These are phyloP conservation scores for Arachnomyces sp. DNA, from an alignment of 2,329 filamentous ascomycete species.

Conservation along the genomic window DNA sequence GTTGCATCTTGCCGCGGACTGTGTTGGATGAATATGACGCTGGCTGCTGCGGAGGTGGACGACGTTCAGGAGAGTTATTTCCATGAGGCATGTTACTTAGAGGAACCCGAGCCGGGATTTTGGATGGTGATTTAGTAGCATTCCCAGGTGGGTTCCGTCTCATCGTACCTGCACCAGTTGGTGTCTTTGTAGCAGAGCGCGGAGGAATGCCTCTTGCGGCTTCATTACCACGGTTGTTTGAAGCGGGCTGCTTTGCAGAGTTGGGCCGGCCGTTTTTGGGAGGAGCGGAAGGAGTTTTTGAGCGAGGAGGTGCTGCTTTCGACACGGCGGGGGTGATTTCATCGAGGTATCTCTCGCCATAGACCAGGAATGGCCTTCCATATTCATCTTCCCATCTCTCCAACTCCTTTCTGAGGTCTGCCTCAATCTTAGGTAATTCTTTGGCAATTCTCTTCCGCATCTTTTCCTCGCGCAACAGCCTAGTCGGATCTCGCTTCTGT, in stretches of 20 bases:
- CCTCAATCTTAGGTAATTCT: constrained; percentile 84
- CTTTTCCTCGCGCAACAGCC: constrained; percentile 91
- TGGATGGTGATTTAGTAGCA: constrained; percentile 37
- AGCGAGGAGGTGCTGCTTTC: constrained; percentile 55
- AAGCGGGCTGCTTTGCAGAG: constrained; percentile 18
- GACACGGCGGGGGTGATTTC: constrained; percentile 60
- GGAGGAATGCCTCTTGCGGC: constrained; percentile 34
- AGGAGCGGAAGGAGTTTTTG: constrained; percentile 38
- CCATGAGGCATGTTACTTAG: constrained; percentile 41
- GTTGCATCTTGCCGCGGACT: constrained; percentile 43
- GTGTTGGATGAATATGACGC: constrained; percentile 34
- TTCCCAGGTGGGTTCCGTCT: constrained; percentile 26
- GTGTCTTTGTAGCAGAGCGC: constrained; percentile 41
- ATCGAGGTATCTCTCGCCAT: constrained; percentile 85
- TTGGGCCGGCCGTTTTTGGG: constrained; percentile 22
- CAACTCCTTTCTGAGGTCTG: constrained; percentile 73
- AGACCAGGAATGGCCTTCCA: constrained; percentile 84
- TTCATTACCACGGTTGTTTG: constrained; percentile 26
- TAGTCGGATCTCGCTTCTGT: constrained; percentile 88
- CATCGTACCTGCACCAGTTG: constrained; percentile 33
- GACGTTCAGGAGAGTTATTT: constrained; percentile 75
- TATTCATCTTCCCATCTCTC: constrained; percentile 91
- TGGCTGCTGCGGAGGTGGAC: constrained; percentile 38
- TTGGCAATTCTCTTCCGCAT: constrained; percentile 97
- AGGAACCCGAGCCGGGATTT: constrained; percentile 42